Percentiles rank a stretch among this genome's conserved stretches.
Evolutionary conservation across 768 basidiomycete genomes (phyloP).

Genomic region (Termitomyces sp.): DNA sequence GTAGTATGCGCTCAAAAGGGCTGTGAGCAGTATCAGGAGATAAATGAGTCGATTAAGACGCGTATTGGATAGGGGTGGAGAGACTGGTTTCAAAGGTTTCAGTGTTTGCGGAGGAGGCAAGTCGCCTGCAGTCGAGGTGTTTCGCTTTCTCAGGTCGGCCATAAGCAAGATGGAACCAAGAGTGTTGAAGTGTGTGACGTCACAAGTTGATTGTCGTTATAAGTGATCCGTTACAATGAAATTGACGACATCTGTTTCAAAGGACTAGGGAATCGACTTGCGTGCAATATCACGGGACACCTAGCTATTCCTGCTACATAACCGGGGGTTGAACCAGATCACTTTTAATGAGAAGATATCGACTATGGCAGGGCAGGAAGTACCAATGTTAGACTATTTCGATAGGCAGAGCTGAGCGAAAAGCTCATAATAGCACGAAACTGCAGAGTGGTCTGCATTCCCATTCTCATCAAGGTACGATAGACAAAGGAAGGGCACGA

Average conservation of each 20-base stretch:
- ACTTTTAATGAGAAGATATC: no score
- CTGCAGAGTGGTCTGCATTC: not conserved
- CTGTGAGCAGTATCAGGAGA: conserved; percentile 31
- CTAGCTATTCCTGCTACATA: no score
- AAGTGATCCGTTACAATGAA: not conserved
- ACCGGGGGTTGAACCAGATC: no score
- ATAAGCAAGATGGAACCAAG: not conserved
- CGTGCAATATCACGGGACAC: no score
- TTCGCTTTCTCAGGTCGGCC: conserved; percentile 12
- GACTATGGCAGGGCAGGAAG: not conserved
- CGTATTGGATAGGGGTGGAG: conserved; percentile 37
- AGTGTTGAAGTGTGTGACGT: not conserved
- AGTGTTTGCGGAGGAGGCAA: conserved; percentile 24
- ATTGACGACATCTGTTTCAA: no score
- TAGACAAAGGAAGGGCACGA: not conserved
- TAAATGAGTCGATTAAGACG: conserved; percentile 48
- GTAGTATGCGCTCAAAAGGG: conserved; percentile 44
- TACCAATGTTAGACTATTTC: not conserved
- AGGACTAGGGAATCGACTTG: no score
- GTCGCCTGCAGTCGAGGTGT: conserved; percentile 7
- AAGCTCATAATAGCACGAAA: not conserved
- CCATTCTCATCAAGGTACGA: no score
- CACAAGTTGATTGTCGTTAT: not conserved
- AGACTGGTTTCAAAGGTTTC: conserved; percentile 24
- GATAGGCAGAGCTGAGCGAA: not conserved